A percentile compares a stretch with the other conserved stretches of the same genome.
These are phyloP conservation scores for Penicillium robsamsonii DNA, from an alignment of 495 filamentous ascomycete genomes.

Conservation along the genomic window DNA sequence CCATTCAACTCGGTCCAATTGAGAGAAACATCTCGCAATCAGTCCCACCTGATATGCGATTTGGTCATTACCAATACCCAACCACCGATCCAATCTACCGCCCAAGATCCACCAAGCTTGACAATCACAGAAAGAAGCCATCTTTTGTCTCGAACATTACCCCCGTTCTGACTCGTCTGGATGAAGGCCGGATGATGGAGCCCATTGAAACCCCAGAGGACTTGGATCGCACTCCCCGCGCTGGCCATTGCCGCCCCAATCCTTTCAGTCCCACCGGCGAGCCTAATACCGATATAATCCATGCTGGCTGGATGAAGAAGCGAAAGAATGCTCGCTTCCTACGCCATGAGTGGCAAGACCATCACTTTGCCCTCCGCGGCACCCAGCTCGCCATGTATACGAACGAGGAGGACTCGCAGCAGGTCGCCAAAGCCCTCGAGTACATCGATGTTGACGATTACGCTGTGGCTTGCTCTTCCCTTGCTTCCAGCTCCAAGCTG, in stretches of 20 bases:
- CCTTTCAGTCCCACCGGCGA: no score
- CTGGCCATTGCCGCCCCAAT: conserved; percentile 14
- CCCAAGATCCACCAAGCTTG: no score
- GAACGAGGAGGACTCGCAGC: conserved; percentile 54
- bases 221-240: conserved; percentile 28
- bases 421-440: conserved; percentile 58
- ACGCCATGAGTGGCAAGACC: conserved; percentile 90
- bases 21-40: conserved; percentile 71
- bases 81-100: no score
- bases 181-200: no score
- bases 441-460: conserved; percentile 94
- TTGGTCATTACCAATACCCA: conserved; percentile 17
- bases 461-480: conserved; percentile 82
- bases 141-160: no score
- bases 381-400: conserved; percentile 81
- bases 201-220: conserved; percentile 35
- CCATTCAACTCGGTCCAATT: conserved; percentile 67
- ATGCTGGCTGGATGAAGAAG: conserved; percentile 91
- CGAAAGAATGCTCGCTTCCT: conserved; percentile 83
- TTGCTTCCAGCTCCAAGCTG: conserved; percentile 71
- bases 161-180: no score
- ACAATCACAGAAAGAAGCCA: no score
- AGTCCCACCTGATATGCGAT: conserved; percentile 88
- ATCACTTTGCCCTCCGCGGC: conserved; percentile 81
- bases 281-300: conserved; percentile 44